Evolutionary conservation across 2,329 filamentous ascomycete genomes (phyloP).

Genomic region (Ophiostoma sp.): DNA sequence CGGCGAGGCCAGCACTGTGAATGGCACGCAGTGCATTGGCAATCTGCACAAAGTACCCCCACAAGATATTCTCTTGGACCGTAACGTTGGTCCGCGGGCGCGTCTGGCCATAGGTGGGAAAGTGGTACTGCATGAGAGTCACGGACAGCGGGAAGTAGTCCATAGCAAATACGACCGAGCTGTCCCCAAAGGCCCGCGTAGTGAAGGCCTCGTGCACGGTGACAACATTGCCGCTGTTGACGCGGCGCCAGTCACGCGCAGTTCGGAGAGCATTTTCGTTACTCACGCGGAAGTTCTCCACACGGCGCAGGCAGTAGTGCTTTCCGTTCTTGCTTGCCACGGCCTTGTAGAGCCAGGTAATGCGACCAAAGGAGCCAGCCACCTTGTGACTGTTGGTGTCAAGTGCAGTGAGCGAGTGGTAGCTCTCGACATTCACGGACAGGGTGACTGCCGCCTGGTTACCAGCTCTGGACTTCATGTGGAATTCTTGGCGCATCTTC

Average conservation of each 20-base stretch:
- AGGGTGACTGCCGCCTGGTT: constrained; percentile 75
- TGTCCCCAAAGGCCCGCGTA: constrained; percentile 87
- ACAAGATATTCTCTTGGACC: constrained; percentile 73
- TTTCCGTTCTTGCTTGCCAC: constrained; percentile 84
- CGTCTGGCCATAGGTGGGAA: constrained; percentile 50
- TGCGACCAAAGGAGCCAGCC: constrained; percentile 67
- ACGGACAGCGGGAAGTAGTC: constrained; percentile 92
- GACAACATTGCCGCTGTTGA: constrained; percentile 79
- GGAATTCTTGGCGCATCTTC: constrained; percentile 80
- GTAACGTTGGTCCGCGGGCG: constrained; percentile 42
- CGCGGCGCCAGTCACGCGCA: constrained; percentile 85
- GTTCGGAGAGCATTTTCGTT: constrained; percentile 86
- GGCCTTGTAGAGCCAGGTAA: constrained; percentile 95
- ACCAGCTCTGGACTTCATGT: constrained; percentile 83
- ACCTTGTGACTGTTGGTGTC: constrained; percentile 67
- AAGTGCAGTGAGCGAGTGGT: constrained; percentile 87
- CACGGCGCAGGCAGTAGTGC: constrained; percentile 80
- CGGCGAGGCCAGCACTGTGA: constrained; percentile 77
- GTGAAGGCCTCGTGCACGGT: constrained; percentile 91
- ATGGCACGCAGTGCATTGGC: constrained; percentile 85
- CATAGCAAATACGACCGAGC: constrained; percentile 89
- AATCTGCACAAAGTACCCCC: constrained; percentile 91
- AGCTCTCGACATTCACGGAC: constrained; percentile 67
- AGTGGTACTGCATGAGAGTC: constrained; percentile 82
- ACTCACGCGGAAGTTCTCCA: constrained; percentile 86